These are phyloP conservation scores for Fusarium sambucinum DNA, from an alignment of 2,329 filamentous ascomycete species.

Conservation along the genomic window DNA sequence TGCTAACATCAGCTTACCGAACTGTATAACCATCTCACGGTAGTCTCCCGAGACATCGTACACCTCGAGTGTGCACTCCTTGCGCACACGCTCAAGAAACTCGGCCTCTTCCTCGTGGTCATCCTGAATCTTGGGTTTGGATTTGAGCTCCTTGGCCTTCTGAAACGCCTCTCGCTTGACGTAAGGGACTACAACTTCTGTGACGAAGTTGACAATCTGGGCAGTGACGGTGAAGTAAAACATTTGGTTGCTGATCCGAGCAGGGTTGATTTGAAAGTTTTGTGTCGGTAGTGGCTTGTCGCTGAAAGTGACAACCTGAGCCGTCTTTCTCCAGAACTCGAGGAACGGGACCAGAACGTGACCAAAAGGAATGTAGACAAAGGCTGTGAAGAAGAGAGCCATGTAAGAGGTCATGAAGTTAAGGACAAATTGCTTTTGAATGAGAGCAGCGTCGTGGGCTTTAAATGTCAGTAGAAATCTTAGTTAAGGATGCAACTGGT, in stretches of 20 bases:
- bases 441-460: constrained; percentile 85
- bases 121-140: constrained; percentile 62
- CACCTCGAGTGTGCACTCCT: constrained; percentile 82
- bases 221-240: constrained; percentile 97
- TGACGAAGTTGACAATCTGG: constrained; percentile 86
- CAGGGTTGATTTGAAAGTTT: constrained; percentile 84
- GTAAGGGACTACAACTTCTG: constrained; percentile 88
- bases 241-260: constrained; percentile 87
- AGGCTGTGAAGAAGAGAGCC: constrained; percentile 90
- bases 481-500: constrained; percentile 19
- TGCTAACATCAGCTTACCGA: constrained; percentile 60
- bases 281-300: constrained; percentile 75
- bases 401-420: constrained; percentile 98
- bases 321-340: constrained; percentile 80
- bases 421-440: constrained; percentile 93
- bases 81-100: constrained; percentile 84
- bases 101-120: constrained; percentile 82
- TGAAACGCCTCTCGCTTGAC: constrained; percentile 81
- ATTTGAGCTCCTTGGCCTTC: constrained; percentile 82
- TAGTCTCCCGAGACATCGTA: constrained; percentile 95
- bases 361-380: constrained; percentile 94
- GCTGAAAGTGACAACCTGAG: constrained; percentile 79
- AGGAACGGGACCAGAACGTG: constrained; percentile 86
- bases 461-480: constrained; percentile 23
- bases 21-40: constrained; percentile 91